Conservation (phyloP, 805 yeast genomes). For the Ogataea saltuana region DNA sequence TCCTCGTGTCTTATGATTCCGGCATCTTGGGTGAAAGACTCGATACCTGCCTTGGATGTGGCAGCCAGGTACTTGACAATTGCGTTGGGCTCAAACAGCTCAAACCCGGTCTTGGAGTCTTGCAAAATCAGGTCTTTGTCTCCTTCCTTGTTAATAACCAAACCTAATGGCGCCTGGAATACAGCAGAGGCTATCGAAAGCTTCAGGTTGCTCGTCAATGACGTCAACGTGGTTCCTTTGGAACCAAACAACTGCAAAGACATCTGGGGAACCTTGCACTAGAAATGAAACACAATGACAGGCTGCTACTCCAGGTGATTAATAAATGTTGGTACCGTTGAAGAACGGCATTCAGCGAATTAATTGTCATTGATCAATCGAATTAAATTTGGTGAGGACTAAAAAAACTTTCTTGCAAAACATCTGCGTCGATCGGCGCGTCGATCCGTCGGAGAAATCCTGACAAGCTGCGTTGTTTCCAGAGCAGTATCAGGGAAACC, state of each 20-base stretch:
- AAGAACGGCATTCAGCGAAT: no score
- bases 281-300: no score
- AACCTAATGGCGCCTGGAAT: slow-evolving; percentile 31
- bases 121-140: slow-evolving; percentile 24
- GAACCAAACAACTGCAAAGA: slow-evolving; percentile 36
- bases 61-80: slow-evolving; percentile 61
- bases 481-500: no score
- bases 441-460: no score
- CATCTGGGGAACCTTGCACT: slow-evolving; percentile 21
- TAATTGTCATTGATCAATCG: no score
- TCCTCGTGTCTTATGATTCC: slow-evolving; percentile 45
- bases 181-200: slow-evolving; percentile 43
- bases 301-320: no score
- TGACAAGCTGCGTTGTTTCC: no score
- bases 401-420: not conserved
- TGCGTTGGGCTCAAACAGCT: slow-evolving; percentile 65
- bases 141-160: slow-evolving; percentile 27
- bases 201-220: slow-evolving; percentile 45
- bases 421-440: slow-evolving; percentile 3
- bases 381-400: not conserved
- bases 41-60: slow-evolving; percentile 16
- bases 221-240: slow-evolving; percentile 29
- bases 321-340: no score
- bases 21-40: slow-evolving; percentile 19
- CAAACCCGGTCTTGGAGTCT: slow-evolving; percentile 43